phyloP scores from a whole-genome alignment of 805 yeast species.

The Ogataea methylovora region DNA sequence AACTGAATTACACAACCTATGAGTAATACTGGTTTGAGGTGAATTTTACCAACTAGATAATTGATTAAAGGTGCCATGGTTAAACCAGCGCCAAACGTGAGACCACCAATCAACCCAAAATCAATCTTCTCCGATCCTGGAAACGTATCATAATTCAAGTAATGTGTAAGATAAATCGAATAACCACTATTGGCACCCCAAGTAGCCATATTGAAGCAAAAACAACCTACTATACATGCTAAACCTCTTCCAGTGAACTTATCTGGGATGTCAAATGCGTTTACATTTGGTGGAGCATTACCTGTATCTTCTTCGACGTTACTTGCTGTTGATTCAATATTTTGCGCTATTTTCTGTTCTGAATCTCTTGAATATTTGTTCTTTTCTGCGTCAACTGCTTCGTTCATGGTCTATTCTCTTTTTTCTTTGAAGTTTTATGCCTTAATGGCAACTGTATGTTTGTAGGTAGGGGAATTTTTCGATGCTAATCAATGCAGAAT shows the following conservation, averaged over 20 bases:
- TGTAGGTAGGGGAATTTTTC: no score
- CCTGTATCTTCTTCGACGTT: no score
- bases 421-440: no score
- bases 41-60: slow-evolving; percentile 34
- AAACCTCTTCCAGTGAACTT: slow-evolving; percentile 69
- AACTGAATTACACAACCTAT: slow-evolving; percentile 47
- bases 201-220: slow-evolving; percentile 45
- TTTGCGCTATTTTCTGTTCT: no score
- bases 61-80: slow-evolving; percentile 41
- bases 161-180: slow-evolving; percentile 55
- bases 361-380: no score
- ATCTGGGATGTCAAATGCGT: slow-evolving; percentile 33
- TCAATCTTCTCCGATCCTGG: slow-evolving; percentile 49
- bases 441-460: no score
- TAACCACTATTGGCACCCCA: slow-evolving; percentile 73
- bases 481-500: no score
- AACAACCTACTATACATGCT: slow-evolving; percentile 34
- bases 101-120: slow-evolving; percentile 63
- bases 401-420: no score
- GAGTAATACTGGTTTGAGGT: slow-evolving; percentile 31
- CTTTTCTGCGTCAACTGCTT: no score
- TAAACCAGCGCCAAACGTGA: slow-evolving; percentile 52
- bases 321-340: no score
- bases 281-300: no score
- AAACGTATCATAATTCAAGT: slow-evolving; percentile 42